A percentile compares a stretch with the other conserved stretches of the same genome.
These are phyloP conservation scores for Akanthomyces lecanii DNA, from an alignment of 2,329 filamentous ascomycete genomes.

Conservation along the genomic window DNA sequence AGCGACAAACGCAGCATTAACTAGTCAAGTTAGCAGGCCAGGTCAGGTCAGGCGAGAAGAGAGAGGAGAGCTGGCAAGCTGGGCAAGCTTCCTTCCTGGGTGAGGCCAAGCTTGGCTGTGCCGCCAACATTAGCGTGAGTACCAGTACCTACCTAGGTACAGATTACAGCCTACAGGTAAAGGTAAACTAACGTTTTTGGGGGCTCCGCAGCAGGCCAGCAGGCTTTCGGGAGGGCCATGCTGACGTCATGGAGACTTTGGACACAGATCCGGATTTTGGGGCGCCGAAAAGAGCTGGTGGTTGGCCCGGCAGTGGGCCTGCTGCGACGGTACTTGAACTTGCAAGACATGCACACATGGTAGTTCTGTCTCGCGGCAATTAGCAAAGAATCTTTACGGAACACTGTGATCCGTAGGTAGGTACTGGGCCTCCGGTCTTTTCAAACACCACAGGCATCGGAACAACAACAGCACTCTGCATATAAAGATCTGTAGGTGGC, in stretches of 20 bases:
- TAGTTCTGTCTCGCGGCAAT: too few relatives aligned
- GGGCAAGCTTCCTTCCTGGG: neutral
- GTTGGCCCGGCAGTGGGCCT: conserved; percentile 12
- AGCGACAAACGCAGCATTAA: neutral
- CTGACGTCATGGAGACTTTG: conserved; percentile 25
- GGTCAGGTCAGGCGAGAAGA: neutral
- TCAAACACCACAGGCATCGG: too few relatives aligned
- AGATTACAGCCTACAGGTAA: too few relatives aligned
- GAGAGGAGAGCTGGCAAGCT: neutral
- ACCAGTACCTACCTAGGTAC: too few relatives aligned
- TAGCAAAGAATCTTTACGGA: too few relatives aligned
- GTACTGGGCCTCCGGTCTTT: too few relatives aligned
- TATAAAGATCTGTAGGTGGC: too few relatives aligned
- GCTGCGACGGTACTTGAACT: neutral
- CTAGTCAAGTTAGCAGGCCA: too few relatives aligned
- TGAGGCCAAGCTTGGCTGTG: neutral
- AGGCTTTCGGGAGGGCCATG: neutral
- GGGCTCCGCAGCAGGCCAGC: neutral
- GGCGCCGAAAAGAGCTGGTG: conserved; percentile 8
- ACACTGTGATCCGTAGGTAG: too few relatives aligned
- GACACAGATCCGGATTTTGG: conserved; percentile 11
- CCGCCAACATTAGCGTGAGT: neutral
- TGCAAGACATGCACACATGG: neutral
- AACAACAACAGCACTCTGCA: too few relatives aligned
- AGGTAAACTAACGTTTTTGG: neutral